Base-by-base conservation (phyloP, 768 basidiomycete species). In the Leccinum aurantiacum region DNA sequence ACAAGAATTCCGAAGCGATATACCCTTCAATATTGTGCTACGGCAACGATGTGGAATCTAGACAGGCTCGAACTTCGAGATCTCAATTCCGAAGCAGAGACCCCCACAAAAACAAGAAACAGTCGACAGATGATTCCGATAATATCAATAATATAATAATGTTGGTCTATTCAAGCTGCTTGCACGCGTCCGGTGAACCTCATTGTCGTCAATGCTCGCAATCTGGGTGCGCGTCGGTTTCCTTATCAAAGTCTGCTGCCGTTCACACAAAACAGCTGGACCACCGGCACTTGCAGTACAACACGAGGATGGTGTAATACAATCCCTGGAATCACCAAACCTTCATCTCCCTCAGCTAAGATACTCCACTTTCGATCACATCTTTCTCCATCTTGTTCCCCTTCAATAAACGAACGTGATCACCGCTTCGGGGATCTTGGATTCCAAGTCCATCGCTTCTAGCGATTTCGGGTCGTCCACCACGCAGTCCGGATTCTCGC, bases 371-470 rank as follows among this genome's bases (percentile, higher is more conserved):
- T 29, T 73, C 71, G 8, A 73, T 60, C 13, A 53, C 61, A 53
- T 75, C 82, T 53, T 89, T 89, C n/a, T 82, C 71, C 11, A 57
- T 59, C 41, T 82, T 73, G 15, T 25, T 67, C 55, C 65, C 68
- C 74, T 92, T 95, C 68, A 97, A 71, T 54, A 78, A 72, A 33
- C 91, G 82, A 15, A 98, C 90, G 24, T 80, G 68, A 51, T 85
- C 81, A 0, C 91, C 93, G 71, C 93, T 54, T 82, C 83, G 38
- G 84, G 78, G 44, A 97, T 79, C 79, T 87, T 86, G 46, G 79
- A 82, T 74, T 94, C 93, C 59, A 92, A 76, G 3, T 83, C 87
- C 25, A 87, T 72, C 38, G 84, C 84, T 73, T 93, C 91, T 1
- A 84, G 80, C 4, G 89, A 84, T 72, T 90, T 93, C 0, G 85